Percentiles rank a stretch among this genome's conserved stretches.
Evolutionary conservation across 2,329 filamentous ascomycete genomes (phyloP).

Genomic region (Aspergillus aculeatus): DNA sequence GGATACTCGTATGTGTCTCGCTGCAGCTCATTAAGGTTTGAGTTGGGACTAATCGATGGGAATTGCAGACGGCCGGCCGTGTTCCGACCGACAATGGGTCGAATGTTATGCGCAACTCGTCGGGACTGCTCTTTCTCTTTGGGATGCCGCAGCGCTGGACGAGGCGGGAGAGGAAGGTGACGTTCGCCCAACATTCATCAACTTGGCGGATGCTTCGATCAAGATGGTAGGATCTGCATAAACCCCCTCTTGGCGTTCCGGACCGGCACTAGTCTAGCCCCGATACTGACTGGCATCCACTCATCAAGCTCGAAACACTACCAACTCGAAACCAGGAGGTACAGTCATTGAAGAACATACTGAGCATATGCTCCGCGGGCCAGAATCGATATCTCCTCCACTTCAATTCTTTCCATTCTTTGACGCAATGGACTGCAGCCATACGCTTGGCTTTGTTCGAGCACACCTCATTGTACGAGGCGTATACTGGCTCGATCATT

Average conservation of each 20-base stretch:
- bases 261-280: neutral
- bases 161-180: slow-evolving; percentile 80
- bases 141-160: slow-evolving; percentile 92
- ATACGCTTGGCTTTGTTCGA: slow-evolving; percentile 95
- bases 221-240: slow-evolving; percentile 73
- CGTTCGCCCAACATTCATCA: slow-evolving; percentile 89
- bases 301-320: slow-evolving; percentile 75
- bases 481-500: slow-evolving; percentile 92
- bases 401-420: slow-evolving; percentile 90
- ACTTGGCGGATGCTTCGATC: slow-evolving; percentile 93
- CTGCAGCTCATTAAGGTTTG: neutral
- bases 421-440: slow-evolving; percentile 93
- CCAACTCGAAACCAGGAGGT: slow-evolving; percentile 76
- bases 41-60: slow-evolving; percentile 29
- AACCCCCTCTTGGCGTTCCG: neutral
- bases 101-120: slow-evolving; percentile 97
- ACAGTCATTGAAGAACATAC: slow-evolving; percentile 85
- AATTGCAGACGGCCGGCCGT: slow-evolving; percentile 74
- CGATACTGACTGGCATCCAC: slow-evolving; percentile 21
- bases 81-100: slow-evolving; percentile 83
- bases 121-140: slow-evolving; percentile 89
- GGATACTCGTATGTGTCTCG: slow-evolving; percentile 71
- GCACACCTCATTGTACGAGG: slow-evolving; percentile 87
- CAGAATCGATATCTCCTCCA: slow-evolving; percentile 94
- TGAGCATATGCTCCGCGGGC: slow-evolving; percentile 92